A percentile compares a stretch with the other conserved stretches of the same genome.
phyloP scores from a whole-genome alignment of 2,329 filamentous ascomycete genomes.

The Fusarium heterosporum region DNA sequence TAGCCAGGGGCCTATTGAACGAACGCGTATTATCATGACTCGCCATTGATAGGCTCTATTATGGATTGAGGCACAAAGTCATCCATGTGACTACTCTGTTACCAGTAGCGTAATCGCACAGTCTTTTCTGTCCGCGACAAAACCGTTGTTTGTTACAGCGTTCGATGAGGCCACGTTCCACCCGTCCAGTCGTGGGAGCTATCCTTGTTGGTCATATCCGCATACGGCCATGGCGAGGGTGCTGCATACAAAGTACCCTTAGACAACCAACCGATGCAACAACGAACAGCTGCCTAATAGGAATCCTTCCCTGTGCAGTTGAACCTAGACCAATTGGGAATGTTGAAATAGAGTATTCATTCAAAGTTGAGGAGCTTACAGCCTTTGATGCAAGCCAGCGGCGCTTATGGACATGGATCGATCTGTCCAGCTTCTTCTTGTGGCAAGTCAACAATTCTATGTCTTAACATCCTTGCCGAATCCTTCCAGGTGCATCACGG shows the following conservation, averaged over 20 bases:
- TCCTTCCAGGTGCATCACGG: not conserved
- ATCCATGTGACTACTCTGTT: slow-evolving; percentile 1
- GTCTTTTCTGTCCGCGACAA: not conserved
- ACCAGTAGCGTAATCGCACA: not conserved
- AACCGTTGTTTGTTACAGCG: not conserved
- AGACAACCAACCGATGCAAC: not conserved
- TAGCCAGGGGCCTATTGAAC: slow-evolving; percentile 1
- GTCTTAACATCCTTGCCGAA: not conserved
- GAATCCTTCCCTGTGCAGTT: not conserved
- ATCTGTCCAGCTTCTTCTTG: not conserved
- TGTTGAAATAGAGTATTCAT: slow-evolving; percentile 9
- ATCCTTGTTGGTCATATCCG: too few species aligned
- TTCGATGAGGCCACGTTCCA: not conserved
- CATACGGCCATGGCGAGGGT: too few species aligned
- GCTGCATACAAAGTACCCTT: not conserved
- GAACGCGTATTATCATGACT: not conserved
- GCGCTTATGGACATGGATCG: not conserved
- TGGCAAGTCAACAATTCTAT: not conserved
- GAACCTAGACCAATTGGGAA: not conserved
- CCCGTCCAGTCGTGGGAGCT: not conserved
- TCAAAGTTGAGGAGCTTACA: not conserved
- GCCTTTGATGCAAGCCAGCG: not conserved
- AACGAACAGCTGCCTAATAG: not conserved
- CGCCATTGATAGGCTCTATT: not conserved
- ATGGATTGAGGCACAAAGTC: not conserved